Conservation (phyloP, 768 basidiomycete genomes). For the Fistulinella prunicolor region DNA sequence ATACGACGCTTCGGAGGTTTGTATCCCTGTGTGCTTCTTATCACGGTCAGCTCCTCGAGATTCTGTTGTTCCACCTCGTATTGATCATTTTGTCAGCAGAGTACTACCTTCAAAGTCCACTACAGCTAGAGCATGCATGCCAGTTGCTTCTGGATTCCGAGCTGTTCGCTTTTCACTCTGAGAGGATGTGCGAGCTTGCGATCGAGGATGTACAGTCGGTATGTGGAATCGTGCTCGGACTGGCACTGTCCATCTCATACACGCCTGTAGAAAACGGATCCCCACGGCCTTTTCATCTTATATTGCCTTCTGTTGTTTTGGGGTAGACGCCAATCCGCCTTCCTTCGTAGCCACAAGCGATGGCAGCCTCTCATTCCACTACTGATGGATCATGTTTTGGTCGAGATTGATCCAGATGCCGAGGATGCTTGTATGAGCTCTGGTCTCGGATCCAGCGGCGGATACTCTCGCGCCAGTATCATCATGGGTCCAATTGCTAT, state of each 20-base stretch:
- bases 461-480: conserved; percentile 38
- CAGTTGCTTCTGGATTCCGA: conserved; percentile 76
- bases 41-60: conserved; percentile 58
- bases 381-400: conserved; percentile 79
- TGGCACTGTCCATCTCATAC: conserved; percentile 5
- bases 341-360: conserved; percentile 76
- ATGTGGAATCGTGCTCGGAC: conserved; percentile 23
- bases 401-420: conserved; percentile 77
- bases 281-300: conserved; percentile 76
- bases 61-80: not conserved
- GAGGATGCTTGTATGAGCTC: conserved; percentile 55
- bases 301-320: conserved; percentile 75
- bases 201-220: conserved; percentile 68
- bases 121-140: conserved; percentile 85
- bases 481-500: conserved; percentile 59
- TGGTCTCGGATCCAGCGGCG: conserved; percentile 28
- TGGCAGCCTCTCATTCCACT: conserved; percentile 82
- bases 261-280: conserved; percentile 68
- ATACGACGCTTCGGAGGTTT: conserved; percentile 75
- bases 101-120: conserved; percentile 77
- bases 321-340: conserved; percentile 64
- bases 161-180: conserved; percentile 87
- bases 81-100: conserved; percentile 44
- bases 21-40: conserved; percentile 78
- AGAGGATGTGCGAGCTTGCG: conserved; percentile 83